phyloP scores from a whole-genome alignment of 768 basidiomycete species.

The Symmetrospora coprosmae region DNA sequence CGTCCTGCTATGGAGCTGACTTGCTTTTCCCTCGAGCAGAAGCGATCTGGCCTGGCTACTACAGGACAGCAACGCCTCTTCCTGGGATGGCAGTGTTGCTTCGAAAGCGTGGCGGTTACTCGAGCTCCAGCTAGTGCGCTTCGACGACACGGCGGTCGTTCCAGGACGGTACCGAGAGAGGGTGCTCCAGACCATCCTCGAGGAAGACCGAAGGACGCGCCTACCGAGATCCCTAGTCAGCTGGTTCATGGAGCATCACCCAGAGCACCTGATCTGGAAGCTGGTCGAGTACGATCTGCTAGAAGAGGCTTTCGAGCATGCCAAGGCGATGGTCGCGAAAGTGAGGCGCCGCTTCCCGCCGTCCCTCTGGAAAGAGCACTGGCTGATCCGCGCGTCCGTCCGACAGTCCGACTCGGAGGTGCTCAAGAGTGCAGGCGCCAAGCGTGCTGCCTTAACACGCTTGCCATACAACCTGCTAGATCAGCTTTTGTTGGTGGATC shows the following conservation, averaged over 20 bases:
- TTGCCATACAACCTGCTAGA: constrained; percentile 72
- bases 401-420: constrained; percentile 43
- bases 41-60: constrained; percentile 68
- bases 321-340: constrained; percentile 56
- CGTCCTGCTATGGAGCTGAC: too few species aligned
- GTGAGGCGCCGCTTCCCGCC: too few species aligned
- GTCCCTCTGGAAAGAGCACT: too few species aligned
- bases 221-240: constrained; percentile 75
- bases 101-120: constrained; percentile 81
- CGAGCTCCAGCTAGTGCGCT: constrained; percentile 58
- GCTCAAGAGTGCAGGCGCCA: constrained; percentile 45
- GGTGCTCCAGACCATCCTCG: constrained; percentile 61
- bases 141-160: constrained; percentile 59
- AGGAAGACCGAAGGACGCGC: constrained; percentile 44
- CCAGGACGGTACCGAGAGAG: constrained; percentile 64
- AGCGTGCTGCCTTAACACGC: constrained; percentile 40
- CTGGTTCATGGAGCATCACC: constrained; percentile 50
- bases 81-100: constrained; percentile 67
- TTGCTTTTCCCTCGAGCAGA: constrained; percentile 38
- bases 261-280: constrained; percentile 67
- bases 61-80: constrained; percentile 54
- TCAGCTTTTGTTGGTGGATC: constrained; percentile 47
- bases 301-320: constrained; percentile 59
- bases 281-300: constrained; percentile 66
- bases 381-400: neutral